These are phyloP conservation scores for Scheffersomyces insectosa DNA, from an alignment of 1,139 yeast species.

Conservation along the genomic window DNA sequence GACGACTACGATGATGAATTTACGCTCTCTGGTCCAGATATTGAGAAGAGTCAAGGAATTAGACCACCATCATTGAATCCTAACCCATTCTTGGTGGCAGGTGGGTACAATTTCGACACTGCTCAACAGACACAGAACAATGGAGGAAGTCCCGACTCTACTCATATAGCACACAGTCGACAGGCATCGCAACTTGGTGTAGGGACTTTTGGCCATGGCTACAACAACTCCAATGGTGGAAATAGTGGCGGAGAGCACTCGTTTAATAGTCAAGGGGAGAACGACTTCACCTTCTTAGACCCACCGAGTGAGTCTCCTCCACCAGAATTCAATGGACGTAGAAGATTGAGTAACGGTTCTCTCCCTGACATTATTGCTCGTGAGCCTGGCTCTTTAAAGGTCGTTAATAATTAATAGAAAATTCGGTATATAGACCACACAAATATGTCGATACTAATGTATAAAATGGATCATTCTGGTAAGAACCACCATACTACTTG, in stretches of 20 bases:
- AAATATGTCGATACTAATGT: no score
- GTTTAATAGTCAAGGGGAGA: constrained; percentile 27
- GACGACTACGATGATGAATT: constrained; percentile 40
- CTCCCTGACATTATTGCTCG: constrained; percentile 62
- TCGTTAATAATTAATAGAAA: constrained; percentile 36
- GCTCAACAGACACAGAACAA: constrained; percentile 3
- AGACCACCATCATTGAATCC: constrained; percentile 15
- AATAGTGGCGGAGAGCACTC: constrained; percentile 12
- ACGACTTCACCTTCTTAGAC: constrained; percentile 14
- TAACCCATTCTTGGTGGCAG: constrained; percentile 25
- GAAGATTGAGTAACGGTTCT: constrained; percentile 68
- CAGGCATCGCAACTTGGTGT: constrained; percentile 1
- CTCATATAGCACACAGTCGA: not conserved
- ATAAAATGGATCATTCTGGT: no score
- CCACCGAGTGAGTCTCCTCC: constrained; percentile 13
- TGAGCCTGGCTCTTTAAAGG: constrained; percentile 47
- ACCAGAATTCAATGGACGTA: constrained; percentile 38
- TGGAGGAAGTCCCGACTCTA: constrained; percentile 2
- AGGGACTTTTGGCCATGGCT: constrained; percentile 2
- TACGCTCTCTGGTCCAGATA: constrained; percentile 34
- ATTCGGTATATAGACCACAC: no score
- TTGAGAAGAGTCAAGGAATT: constrained; percentile 15
- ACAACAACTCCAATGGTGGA: constrained; percentile 8
- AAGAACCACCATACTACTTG: no score
- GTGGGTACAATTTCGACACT: constrained; percentile 13